Evolutionary conservation across 768 basidiomycete genomes (phyloP).

Genomic region (Xanthoconium purpureum): DNA sequence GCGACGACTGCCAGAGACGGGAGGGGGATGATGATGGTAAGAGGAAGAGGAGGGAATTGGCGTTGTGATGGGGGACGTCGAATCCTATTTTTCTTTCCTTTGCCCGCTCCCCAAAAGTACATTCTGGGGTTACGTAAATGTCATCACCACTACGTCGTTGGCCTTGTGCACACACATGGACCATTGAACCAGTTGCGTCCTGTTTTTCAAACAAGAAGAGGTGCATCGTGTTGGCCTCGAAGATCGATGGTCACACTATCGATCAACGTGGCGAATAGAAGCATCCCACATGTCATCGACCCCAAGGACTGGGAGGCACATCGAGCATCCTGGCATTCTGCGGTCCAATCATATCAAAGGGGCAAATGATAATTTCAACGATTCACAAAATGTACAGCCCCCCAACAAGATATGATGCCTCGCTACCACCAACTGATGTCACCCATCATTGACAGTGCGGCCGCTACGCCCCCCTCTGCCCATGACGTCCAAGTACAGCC

Average conservation of each 20-base stretch:
- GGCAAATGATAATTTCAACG: not conserved
- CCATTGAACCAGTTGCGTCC: not conserved
- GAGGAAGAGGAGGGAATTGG: constrained; percentile 9
- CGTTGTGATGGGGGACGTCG: constrained; percentile 9
- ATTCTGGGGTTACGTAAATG: constrained; percentile 32
- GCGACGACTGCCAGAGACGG: constrained; percentile 3
- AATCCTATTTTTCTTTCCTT: constrained; percentile 17
- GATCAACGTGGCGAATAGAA: constrained; percentile 12
- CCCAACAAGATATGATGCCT: not conserved
- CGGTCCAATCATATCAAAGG: constrained; percentile 10
- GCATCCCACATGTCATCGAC: not conserved
- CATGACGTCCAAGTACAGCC: not conserved
- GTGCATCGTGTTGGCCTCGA: constrained; percentile 13
- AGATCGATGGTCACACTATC: constrained; percentile 9
- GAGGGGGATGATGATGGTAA: constrained; percentile 20
- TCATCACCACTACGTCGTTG: no score
- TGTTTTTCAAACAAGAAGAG: not conserved
- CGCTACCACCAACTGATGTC: not conserved
- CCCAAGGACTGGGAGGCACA: constrained; percentile 22
- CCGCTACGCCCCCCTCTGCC: no score
- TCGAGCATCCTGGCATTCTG: constrained; percentile 16
- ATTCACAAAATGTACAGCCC: not conserved
- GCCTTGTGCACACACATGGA: not conserved
- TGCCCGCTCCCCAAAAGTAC: constrained; percentile 31
- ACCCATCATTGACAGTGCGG: not conserved